These are phyloP conservation scores for Terfezia claveryi DNA, from an alignment of 495 filamentous ascomycete genomes.

Conservation along the genomic window DNA sequence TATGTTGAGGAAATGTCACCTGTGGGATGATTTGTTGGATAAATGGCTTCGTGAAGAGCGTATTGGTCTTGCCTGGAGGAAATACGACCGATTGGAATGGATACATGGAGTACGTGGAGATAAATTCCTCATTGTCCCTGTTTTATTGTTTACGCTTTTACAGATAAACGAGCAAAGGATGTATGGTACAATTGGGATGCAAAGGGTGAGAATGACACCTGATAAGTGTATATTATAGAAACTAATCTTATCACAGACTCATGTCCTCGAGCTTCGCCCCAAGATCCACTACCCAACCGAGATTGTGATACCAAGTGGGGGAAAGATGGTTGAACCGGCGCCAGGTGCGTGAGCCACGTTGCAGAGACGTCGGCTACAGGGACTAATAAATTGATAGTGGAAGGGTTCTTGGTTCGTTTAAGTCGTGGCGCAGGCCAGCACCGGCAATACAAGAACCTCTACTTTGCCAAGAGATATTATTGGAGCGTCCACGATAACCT, in stretches of 20 bases:
- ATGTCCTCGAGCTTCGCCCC: constrained; percentile 52
- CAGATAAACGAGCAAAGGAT: constrained; percentile 41
- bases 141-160: background rate
- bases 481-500: constrained; percentile 49
- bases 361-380: too few relatives aligned
- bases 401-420: constrained; percentile 50
- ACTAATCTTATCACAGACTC: constrained; percentile 22
- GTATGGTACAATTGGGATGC: constrained; percentile 56
- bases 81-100: constrained; percentile 60
- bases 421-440: constrained; percentile 42
- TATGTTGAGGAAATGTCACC: constrained; percentile 33
- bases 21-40: constrained; percentile 42
- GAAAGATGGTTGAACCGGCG: constrained; percentile 33
- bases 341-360: constrained; percentile 17
- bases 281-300: constrained; percentile 47
- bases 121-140: background rate
- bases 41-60: constrained; percentile 37
- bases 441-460: constrained; percentile 36
- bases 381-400: constrained; percentile 20
- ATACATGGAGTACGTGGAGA: constrained; percentile 30
- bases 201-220: constrained; percentile 20
- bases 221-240: background rate
- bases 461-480: constrained; percentile 47
- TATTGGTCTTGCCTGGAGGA: constrained; percentile 54
- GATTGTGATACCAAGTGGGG: constrained; percentile 20